Conservation (phyloP, 257 asterid genomes). For the Solanum ossicruentum region DNA sequence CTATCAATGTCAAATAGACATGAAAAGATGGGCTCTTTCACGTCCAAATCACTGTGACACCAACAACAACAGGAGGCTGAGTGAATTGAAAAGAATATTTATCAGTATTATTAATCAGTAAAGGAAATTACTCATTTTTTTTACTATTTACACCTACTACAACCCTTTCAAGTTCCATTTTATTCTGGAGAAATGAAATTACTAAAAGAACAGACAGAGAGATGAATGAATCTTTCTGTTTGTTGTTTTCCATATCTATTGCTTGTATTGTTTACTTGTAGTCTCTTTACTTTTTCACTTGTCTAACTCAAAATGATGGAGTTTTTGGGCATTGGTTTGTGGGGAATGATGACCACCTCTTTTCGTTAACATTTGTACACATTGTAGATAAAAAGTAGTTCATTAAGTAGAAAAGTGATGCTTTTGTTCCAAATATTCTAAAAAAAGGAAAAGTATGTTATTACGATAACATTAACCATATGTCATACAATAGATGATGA, state of each 20-base stretch:
- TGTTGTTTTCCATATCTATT: slow-evolving; percentile 18
- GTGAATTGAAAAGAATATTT: slow-evolving; percentile 7
- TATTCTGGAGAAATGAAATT: not conserved
- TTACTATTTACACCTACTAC: not conserved
- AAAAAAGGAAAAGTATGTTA: too few species aligned
- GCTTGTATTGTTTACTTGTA: slow-evolving; percentile 2
- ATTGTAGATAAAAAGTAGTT: not conserved
- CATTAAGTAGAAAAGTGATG: too few species aligned
- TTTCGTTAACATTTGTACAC: not conserved
- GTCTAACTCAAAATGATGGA: slow-evolving; percentile 48
- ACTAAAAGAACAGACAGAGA: not conserved
- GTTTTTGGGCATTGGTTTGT: slow-evolving; percentile 17
- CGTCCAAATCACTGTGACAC: slow-evolving; percentile 82
- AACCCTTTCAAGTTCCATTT: not conserved
- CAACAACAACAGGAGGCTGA: slow-evolving; percentile 16
- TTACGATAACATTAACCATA: too few species aligned
- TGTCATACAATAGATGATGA: too few species aligned
- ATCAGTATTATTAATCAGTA: not conserved
- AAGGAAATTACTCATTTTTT: not conserved
- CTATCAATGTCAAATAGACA: slow-evolving; percentile 87
- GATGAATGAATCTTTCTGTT: not conserved
- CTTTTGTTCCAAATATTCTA: too few species aligned
- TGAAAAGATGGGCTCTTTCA: slow-evolving; percentile 99
- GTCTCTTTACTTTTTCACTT: slow-evolving; percentile 13
- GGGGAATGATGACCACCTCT: slow-evolving; percentile 28